These are phyloP conservation scores for Cenchrus fungigraminus DNA, from an alignment of 176 grass and related monocot species.

Conservation along the genomic window DNA sequence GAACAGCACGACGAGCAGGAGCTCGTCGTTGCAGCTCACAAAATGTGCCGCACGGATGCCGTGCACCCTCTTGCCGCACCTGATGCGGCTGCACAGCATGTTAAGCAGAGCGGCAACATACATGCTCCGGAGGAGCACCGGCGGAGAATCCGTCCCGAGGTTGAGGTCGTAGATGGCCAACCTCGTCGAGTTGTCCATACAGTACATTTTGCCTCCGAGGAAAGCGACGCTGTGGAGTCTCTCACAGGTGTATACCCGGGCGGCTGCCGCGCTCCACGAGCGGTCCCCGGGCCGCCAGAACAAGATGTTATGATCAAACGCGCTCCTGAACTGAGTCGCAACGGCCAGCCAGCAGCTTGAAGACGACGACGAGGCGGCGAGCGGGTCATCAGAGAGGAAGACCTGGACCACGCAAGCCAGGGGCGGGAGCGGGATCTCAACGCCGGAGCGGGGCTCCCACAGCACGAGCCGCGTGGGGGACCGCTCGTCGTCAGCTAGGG, in stretches of 20 bases:
- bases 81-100: neutral
- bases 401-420: neutral
- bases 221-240: slow-evolving; percentile 7
- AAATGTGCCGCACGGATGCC: neutral
- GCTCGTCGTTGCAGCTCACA: neutral
- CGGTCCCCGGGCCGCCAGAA: neutral
- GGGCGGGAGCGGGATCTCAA: slow-evolving; percentile 5
- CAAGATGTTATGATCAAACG: neutral
- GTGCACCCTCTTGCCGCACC: neutral
- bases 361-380: neutral
- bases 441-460: slow-evolving; percentile 18
- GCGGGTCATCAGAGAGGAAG: slow-evolving; percentile 19
- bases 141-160: neutral
- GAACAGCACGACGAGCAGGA: neutral
- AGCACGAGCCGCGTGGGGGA: neutral
- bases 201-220: neutral
- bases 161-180: slow-evolving; percentile 5
- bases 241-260: neutral
- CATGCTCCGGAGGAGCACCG: neutral
- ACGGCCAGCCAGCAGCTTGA: neutral
- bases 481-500: neutral
- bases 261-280: neutral
- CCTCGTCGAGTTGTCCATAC: neutral
- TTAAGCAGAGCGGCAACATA: neutral
- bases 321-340: neutral